phyloP scores from a whole-genome alignment of 768 basidiomycete genomes.

The Boletus reticulatus region DNA sequence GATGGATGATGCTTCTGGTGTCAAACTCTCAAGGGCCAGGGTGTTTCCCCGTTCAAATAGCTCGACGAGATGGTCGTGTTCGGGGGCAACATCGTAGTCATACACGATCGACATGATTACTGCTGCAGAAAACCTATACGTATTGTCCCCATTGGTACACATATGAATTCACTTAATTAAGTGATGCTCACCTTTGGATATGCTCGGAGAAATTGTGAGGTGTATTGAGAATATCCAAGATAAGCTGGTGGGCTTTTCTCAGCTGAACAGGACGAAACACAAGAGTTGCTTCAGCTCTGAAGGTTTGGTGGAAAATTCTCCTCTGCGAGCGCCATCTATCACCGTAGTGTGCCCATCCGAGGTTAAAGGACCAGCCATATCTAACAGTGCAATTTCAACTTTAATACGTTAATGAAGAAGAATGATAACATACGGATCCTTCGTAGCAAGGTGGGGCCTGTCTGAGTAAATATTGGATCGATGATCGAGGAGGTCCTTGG shows the following conservation, averaged over 20 bases:
- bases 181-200: constrained; percentile 5
- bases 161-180: background rate
- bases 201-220: constrained; percentile 4
- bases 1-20: constrained; percentile 8
- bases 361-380: constrained; percentile 21
- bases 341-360: constrained; percentile 17
- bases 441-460: constrained; percentile 14
- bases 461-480: constrained; percentile 29
- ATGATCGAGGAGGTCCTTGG: constrained; percentile 28
- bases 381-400: background rate
- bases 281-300: constrained; percentile 15
- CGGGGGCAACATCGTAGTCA: constrained; percentile 35
- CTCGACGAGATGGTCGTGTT: constrained; percentile 37
- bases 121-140: constrained; percentile 31
- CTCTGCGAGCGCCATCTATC: constrained; percentile 25
- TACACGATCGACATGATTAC: constrained; percentile 42
- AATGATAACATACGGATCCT: constrained; percentile 9
- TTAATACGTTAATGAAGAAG: no score
- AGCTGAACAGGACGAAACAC: constrained; percentile 17
- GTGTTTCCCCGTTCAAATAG: constrained; percentile 34
- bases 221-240: constrained; percentile 8
- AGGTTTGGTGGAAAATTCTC: constrained; percentile 21
- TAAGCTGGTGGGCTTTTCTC: constrained; percentile 16
- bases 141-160: background rate
- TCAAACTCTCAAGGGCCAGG: constrained; percentile 7